Evolutionary conservation across 257 asterid species (phyloP).

Genomic region (Cruciata laevipes): DNA sequence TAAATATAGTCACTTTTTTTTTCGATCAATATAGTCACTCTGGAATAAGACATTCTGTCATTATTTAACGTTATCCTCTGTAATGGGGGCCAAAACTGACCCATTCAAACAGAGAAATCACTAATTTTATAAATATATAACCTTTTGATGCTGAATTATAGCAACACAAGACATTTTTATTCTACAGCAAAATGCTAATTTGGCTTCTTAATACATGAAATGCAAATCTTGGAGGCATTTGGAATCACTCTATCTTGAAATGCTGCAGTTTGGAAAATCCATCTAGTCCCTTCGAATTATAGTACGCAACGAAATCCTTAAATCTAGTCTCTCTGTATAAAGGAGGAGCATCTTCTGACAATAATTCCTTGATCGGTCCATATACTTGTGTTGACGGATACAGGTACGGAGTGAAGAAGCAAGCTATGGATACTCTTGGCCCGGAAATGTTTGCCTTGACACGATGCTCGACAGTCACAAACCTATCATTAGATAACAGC

Average conservation of each 20-base stretch:
- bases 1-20: too few species aligned
- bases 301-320: constrained; percentile 28
- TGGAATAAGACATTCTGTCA: neutral
- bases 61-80: neutral
- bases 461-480: constrained; percentile 39
- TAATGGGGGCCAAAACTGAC: neutral
- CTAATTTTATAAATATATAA: too few species aligned
- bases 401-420: constrained; percentile 29
- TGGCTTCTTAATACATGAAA: neutral
- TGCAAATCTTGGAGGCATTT: neutral
- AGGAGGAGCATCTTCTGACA: constrained; percentile 39
- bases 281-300: constrained; percentile 26
- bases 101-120: neutral
- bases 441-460: constrained; percentile 28
- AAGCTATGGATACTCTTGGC: constrained; percentile 44
- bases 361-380: constrained; percentile 44
- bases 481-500: constrained; percentile 44
- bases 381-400: constrained; percentile 19
- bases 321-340: constrained; percentile 26
- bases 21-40: too few species aligned
- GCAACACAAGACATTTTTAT: neutral
- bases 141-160: neutral
- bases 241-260: constrained; percentile 20
- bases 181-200: neutral
- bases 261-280: constrained; percentile 28